Evolutionary conservation across 1,284 basidiomycete genomes (phyloP).

Genomic region (Ceratobasidium theobromae): DNA sequence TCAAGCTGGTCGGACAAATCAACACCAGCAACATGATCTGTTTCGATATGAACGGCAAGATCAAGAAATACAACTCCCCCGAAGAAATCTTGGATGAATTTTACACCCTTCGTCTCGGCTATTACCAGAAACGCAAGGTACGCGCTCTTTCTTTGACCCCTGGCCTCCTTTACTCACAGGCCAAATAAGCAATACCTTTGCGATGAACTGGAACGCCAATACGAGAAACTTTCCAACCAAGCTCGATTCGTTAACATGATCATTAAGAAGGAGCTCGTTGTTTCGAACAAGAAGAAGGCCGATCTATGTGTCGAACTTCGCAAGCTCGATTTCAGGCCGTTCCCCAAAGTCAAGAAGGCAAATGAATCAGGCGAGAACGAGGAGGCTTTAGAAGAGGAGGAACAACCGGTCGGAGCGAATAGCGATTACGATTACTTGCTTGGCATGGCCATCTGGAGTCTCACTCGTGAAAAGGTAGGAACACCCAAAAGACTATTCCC

Average conservation of each 20-base stretch:
- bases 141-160: no score
- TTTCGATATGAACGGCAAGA: slow-evolving; percentile 95
- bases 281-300: slow-evolving; percentile 89
- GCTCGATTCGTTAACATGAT: slow-evolving; percentile 98
- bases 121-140: slow-evolving; percentile 94
- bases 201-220: slow-evolving; percentile 77
- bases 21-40: slow-evolving; percentile 98
- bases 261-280: slow-evolving; percentile 81
- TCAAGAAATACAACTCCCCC: slow-evolving; percentile 88
- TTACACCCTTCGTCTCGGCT: slow-evolving; percentile 85
- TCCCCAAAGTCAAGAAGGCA: slow-evolving; percentile 76
- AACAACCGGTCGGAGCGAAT: slow-evolving; percentile 50
- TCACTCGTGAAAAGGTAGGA: slow-evolving; percentile 89
- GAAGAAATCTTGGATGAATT: slow-evolving; percentile 96
- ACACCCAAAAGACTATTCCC: not conserved
- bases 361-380: slow-evolving; percentile 73
- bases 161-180: not conserved
- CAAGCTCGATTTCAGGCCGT: slow-evolving; percentile 81
- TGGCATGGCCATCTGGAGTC: slow-evolving; percentile 92
- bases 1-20: slow-evolving; percentile 85
- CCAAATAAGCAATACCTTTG: slow-evolving; percentile 77
- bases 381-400: slow-evolving; percentile 58
- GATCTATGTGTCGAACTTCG: slow-evolving; percentile 87
- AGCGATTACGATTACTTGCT: slow-evolving; percentile 94
- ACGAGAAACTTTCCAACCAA: slow-evolving; percentile 91